Base-by-base conservation (phyloP, 1,139 yeast genomes). In the Protomyces lactucae-debilis region DNA sequence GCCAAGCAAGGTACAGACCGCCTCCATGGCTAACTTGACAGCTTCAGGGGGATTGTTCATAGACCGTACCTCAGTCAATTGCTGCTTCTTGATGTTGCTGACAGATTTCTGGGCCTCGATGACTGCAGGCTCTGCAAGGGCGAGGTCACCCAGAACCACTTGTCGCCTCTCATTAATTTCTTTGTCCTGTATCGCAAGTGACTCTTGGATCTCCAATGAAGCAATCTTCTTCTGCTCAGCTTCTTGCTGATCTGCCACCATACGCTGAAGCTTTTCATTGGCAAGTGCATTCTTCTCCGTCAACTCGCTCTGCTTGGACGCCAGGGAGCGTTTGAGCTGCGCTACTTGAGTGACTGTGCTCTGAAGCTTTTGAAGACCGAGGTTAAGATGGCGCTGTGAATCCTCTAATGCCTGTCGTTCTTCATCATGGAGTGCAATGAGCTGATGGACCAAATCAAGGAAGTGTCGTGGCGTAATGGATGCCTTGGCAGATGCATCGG, bases 1-100 rank as follows among this genome's bases (percentile, higher is more conserved):
- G 0, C 97, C 97, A 25, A 93, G 75, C 43, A 93, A 74, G 1
- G 83, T 80, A 75, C 97, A 91, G 0, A 93, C 97, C 1, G 96
- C 87, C 70, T 93, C 98, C 78, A 93, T 77, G 0, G 96, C 86
- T 73, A 88, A 75, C 71, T 89, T 90, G 2, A 93, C 95, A 0
- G 95, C 87, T 10, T 85, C 86, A 0, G 99, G 99, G 0, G 99
- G 99, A 68, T 90, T 89, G 3, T 83, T 76, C 95, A 93, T 88
- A 45, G 97, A 87, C 71, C 97, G 78, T 48, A 93, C 78, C 74
- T 93, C 99, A 0, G 95, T 88, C 55, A 93, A 79, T 71, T 93
- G 97, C 68, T 89, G 96, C 73, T 92, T 93, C 74, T 91, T 91
- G 69, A 93, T 93, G 71, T 89, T 88, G 70, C 88, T 88, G 16